Conservation (phyloP, 116 monocot species). For the Cymodocea nodosa region DNA sequence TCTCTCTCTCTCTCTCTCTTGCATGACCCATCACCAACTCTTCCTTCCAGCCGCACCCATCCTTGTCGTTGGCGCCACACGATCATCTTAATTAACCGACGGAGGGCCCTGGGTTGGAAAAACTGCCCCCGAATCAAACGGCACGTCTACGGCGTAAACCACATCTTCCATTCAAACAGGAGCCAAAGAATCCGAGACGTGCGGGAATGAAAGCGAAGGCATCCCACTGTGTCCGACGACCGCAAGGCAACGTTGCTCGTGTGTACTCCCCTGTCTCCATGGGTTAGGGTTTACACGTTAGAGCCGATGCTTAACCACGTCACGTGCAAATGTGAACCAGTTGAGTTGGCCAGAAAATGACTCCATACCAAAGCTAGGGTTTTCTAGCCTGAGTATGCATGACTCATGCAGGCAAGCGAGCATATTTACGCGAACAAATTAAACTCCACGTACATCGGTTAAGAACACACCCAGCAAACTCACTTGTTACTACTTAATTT, state of each 20-base stretch:
- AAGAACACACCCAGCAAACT: no score
- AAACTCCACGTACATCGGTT: no score
- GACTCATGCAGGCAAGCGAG: no score
- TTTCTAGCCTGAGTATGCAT: background rate
- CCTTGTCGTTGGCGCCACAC: background rate
- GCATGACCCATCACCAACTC: no score
- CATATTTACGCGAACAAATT: no score
- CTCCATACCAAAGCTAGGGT: background rate
- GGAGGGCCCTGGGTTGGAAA: background rate
- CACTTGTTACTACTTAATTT: no score
- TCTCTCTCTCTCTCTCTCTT: no score
- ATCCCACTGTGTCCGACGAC: background rate
- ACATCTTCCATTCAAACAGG: no score
- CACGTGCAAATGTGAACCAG: background rate
- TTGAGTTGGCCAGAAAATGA: background rate
- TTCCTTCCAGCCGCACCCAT: background rate
- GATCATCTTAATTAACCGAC: background rate
- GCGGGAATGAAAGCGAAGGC: background rate
- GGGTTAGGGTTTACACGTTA: background rate
- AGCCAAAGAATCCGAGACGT: background rate
- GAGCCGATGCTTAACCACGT: background rate
- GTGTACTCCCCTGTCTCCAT: background rate
- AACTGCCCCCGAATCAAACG: constrained; percentile 1
- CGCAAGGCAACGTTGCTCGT: background rate
- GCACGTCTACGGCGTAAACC: background rate